Conservation (phyloP, 768 basidiomycete genomes). For the Calvatia gigantea region DNA sequence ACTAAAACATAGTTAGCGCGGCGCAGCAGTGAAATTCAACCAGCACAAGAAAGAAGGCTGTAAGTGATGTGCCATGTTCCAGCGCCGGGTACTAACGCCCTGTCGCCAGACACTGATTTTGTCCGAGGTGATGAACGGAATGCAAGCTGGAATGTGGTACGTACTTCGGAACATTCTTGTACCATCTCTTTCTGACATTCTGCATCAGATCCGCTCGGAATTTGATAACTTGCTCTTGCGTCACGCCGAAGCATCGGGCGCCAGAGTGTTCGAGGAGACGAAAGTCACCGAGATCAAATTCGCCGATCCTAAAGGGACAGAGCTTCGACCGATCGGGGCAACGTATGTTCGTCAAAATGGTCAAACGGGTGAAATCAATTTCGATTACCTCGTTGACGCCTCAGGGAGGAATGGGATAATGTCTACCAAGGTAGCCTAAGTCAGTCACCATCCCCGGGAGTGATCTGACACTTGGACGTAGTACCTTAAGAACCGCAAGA, state of each 20-base stretch:
- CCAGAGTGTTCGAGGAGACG: constrained; percentile 29
- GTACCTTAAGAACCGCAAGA: constrained; percentile 29
- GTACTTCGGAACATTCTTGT: constrained; percentile 10
- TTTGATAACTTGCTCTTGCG: constrained; percentile 32
- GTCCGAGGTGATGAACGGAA: constrained; percentile 23
- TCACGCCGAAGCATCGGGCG: constrained; percentile 30
- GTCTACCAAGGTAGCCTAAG: constrained; percentile 25
- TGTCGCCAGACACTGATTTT: constrained; percentile 31
- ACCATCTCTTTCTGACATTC: not conserved
- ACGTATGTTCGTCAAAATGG: constrained; percentile 22
- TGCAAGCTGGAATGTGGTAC: constrained; percentile 34
- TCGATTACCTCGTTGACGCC: constrained; percentile 34
- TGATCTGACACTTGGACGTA: constrained; percentile 3
- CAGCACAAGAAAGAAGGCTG: constrained; percentile 35
- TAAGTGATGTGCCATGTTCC: constrained; percentile 17
- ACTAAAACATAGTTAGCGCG: constrained; percentile 24
- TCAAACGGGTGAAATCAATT: constrained; percentile 23
- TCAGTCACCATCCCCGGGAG: constrained; percentile 8
- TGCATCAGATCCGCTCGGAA: constrained; percentile 30
- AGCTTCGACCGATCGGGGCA: constrained; percentile 22
- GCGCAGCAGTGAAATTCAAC: constrained; percentile 39
- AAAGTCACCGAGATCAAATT: constrained; percentile 27
- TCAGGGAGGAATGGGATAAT: constrained; percentile 33
- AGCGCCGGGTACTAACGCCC: not conserved
- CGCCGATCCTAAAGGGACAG: constrained; percentile 11